Evolutionary conservation across 441 rosid genomes (phyloP).

Genomic region (Croton setiger): DNA sequence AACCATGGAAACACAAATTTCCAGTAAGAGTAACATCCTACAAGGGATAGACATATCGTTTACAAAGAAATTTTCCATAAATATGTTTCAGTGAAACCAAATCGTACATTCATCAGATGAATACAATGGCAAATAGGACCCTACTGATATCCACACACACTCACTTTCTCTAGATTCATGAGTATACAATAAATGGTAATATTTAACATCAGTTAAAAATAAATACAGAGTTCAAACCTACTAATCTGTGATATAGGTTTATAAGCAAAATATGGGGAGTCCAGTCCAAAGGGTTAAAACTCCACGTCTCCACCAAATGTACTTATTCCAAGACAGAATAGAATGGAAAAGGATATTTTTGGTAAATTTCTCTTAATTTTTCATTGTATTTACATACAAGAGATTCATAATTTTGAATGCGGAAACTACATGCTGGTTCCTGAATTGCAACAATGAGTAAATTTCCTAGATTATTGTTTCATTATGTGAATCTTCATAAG

Average conservation of each 20-base stretch:
- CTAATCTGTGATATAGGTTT: not conserved
- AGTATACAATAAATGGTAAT: not conserved
- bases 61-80: not conserved
- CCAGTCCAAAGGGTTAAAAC: not conserved
- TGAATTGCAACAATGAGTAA: not conserved
- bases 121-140: not conserved
- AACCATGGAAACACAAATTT: not conserved
- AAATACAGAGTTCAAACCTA: not conserved
- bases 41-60: not conserved
- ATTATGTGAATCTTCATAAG: not conserved
- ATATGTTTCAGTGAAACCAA: not conserved
- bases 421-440: not conserved
- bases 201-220: not conserved
- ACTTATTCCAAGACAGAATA: not conserved
- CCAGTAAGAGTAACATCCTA: not conserved
- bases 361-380: not conserved
- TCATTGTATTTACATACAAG: not conserved
- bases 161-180: not conserved
- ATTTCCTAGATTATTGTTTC: not conserved
- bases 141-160: not conserved
- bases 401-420: not conserved
- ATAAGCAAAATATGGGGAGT: not conserved
- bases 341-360: not conserved
- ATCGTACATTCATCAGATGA: not conserved
- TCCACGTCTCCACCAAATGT: not conserved